Evolutionary conservation across 805 yeast species (phyloP).

Genomic region (Pichia nanzhaoensis): DNA sequence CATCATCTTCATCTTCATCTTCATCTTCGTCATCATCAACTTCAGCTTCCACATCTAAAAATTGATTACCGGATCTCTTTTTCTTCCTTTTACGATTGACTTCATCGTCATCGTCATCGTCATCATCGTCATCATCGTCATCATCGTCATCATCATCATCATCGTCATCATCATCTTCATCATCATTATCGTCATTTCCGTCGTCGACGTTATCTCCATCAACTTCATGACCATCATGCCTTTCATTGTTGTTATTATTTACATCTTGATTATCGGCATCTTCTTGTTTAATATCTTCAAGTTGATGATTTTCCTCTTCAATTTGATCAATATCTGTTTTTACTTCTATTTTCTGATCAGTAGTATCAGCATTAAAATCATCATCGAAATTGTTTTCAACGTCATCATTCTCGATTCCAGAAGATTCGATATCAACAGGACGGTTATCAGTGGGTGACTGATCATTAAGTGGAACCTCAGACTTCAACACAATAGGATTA

Average conservation of each 20-base stretch:
- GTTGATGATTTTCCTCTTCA: not conserved
- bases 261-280: not conserved
- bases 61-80: slow-evolving; percentile 65
- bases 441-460: not conserved
- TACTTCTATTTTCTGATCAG: not conserved
- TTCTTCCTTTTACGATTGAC: slow-evolving; percentile 41
- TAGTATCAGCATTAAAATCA: not conserved
- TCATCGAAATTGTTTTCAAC: slow-evolving; percentile 2
- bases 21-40: slow-evolving; percentile 97
- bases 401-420: not conserved
- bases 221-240: not conserved
- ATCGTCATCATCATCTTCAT: slow-evolving; percentile 17
- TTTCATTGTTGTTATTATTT: not conserved
- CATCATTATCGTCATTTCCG: slow-evolving; percentile 8
- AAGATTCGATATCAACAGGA: not conserved
- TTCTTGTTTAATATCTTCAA: slow-evolving; percentile 1
- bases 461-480: not conserved
- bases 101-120: slow-evolving; percentile 52
- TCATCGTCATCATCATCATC: slow-evolving; percentile 28
- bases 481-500: not conserved
- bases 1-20: slow-evolving; percentile 91
- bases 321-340: not conserved
- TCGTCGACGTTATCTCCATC: slow-evolving; percentile 6
- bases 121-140: slow-evolving; percentile 44
- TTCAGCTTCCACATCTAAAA: slow-evolving; percentile 97